Evolutionary conservation across 176 grass and related monocot species (phyloP), one percentile per base, ranked within the genome.

Genomic region (Dactylis glomerata): DNA sequence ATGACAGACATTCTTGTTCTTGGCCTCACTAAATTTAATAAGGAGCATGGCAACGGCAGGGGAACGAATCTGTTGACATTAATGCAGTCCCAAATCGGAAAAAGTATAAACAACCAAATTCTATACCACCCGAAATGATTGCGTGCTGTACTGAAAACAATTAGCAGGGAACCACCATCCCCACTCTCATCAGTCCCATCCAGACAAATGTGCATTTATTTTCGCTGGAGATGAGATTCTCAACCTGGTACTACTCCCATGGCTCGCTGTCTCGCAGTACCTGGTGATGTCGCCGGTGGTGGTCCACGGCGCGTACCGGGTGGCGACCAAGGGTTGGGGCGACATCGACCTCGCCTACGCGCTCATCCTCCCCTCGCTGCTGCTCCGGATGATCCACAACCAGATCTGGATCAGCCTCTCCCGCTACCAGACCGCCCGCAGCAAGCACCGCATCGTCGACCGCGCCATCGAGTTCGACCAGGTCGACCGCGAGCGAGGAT

Each of bases 401-500:
- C 94, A 97, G 86, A 78, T 97, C 44, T 97, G 94, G 94, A 97
- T 97, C 71, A 94, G 88, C 83, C 37, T 90, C 42, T 83, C 95
- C 0, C 90, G 95, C 7, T 91, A 94, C 82, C 95, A 97, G 81
- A 94, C 89, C 22, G 95, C 95, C 4, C 88, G 95, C 27, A 88
- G 95, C 92, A 94, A 79, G 82, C 88, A 92, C 85, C 81, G 88
- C 56, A 94, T 97, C 46, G 88, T 97, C 38, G 92, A 97, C 82
- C 91, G 84, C 40, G 90, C 79, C 88, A 85, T 97, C 75, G 90
- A 94, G 74, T 97, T 97, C 82, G 95, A 92, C 0, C 95, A 97
- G 88, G 90, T 97, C 3, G 95, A 97, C 88, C 54, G 95, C 16
- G 95, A 97, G 63, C 86, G 92, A 1, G 93, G 88, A 6, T 97